Conservation (phyloP, 2,329 filamentous ascomycete species). For the Coniella vitis region DNA sequence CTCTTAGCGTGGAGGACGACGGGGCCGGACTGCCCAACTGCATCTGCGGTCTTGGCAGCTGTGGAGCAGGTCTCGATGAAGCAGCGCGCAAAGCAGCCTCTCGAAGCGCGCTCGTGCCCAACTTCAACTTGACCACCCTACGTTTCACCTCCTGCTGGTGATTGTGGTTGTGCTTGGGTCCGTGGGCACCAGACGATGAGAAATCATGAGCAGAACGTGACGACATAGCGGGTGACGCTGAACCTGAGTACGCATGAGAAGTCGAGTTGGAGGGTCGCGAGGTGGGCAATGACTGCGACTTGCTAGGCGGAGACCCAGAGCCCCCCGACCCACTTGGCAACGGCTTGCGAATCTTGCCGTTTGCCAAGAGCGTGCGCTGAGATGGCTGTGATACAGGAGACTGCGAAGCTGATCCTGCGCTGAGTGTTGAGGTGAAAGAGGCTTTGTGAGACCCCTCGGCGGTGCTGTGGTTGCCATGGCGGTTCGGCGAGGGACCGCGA, state of each 20-base stretch:
- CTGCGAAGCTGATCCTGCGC: slow-evolving; percentile 7
- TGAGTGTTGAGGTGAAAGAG: slow-evolving; percentile 10
- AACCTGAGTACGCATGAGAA: neutral
- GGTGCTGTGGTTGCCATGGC: neutral
- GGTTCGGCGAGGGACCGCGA: slow-evolving; percentile 5
- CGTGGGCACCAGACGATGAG: neutral
- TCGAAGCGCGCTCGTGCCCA: neutral
- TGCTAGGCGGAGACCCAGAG: slow-evolving; percentile 4
- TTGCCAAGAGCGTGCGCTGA: slow-evolving; percentile 10
- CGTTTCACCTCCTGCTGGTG: neutral
- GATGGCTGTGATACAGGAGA: neutral
- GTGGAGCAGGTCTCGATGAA: neutral
- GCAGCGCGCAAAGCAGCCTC: neutral
- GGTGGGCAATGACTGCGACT: slow-evolving; percentile 3
- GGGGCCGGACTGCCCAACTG: neutral
- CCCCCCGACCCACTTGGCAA: slow-evolving; percentile 7
- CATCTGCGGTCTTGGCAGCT: neutral
- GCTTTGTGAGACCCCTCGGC: neutral
- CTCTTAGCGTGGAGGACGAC: neutral
- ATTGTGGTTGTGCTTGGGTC: neutral
- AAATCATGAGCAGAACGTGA: no score
- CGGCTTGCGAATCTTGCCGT: slow-evolving; percentile 13
- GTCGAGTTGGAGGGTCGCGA: neutral
- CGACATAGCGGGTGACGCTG: neutral
- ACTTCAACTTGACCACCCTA: slow-evolving; percentile 14